These are phyloP conservation scores for Boletellus ananiceps DNA, from an alignment of 768 basidiomycete species.

Conservation along the genomic window DNA sequence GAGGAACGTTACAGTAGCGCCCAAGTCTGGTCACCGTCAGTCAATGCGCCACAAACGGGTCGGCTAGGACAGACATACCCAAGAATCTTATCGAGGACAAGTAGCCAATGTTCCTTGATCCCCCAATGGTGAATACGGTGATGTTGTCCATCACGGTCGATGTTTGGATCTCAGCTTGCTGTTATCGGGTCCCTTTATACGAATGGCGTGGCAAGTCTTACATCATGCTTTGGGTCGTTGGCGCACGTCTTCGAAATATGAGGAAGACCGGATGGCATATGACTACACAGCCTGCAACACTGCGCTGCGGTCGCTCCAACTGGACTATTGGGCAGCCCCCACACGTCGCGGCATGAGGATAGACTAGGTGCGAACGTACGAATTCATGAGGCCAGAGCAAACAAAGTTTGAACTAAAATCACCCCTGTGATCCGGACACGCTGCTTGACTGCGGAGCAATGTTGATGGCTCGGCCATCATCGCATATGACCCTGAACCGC, in stretches of 20 bases:
- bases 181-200: slow-evolving; percentile 1
- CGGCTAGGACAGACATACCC: slow-evolving; percentile 27
- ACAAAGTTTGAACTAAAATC: neutral
- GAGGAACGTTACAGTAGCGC: slow-evolving; percentile 60
- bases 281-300: neutral
- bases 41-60: neutral
- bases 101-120: slow-evolving; percentile 55
- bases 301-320: neutral
- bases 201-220: neutral
- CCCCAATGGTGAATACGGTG: slow-evolving; percentile 44
- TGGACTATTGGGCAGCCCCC: neutral
- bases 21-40: slow-evolving; percentile 39
- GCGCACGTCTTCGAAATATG: no score
- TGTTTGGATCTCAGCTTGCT: neutral
- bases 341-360: neutral
- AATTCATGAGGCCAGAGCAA: neutral
- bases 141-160: slow-evolving; percentile 14
- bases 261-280: neutral
- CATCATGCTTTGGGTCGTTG: neutral
- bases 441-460: slow-evolving; percentile 9
- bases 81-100: slow-evolving; percentile 44
- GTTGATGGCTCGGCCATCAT: slow-evolving; percentile 50
- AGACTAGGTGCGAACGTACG: no score
- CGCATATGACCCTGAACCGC: slow-evolving; percentile 63
- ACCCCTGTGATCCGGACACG: neutral